phyloP scores from a whole-genome alignment of 1,284 basidiomycete species.

The Caloboletus firmus region DNA sequence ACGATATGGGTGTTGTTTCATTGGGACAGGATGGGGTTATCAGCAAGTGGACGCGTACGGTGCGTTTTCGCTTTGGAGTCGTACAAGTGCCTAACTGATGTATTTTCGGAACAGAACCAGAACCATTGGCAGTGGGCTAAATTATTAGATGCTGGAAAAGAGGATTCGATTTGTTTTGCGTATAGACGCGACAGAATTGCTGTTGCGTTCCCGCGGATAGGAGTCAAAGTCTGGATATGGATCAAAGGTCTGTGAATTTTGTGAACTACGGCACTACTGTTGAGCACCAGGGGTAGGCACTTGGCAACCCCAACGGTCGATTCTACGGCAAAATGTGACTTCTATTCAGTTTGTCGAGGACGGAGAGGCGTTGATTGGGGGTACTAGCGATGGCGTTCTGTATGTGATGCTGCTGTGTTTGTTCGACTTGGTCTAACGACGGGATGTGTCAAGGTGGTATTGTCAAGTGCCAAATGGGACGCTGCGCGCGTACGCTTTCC shows the following conservation, averaged over 20 bases:
- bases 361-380: constrained; percentile 62
- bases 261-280: background rate
- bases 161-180: constrained; percentile 53
- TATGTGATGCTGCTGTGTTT: constrained; percentile 25
- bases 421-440: constrained; percentile 9
- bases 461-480: constrained; percentile 64
- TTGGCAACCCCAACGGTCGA: constrained; percentile 60
- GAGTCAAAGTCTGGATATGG: constrained; percentile 66
- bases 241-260: constrained; percentile 46
- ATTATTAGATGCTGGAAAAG: constrained; percentile 48
- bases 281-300: constrained; percentile 39
- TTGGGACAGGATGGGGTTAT: constrained; percentile 57
- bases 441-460: constrained; percentile 49
- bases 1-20: constrained; percentile 52
- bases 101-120: constrained; percentile 36
- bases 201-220: constrained; percentile 53
- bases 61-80: constrained; percentile 33
- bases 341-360: constrained; percentile 60
- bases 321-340: constrained; percentile 59
- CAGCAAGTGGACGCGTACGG: constrained; percentile 56
- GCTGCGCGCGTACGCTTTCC: constrained; percentile 53
- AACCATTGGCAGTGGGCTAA: constrained; percentile 60
- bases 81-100: background rate
- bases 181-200: constrained; percentile 58
- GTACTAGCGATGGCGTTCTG: constrained; percentile 67